A percentile compares a stretch with the other conserved stretches of the same genome.
Conservation (phyloP, 306 rosid species). For the Neltuma alba region DNA sequence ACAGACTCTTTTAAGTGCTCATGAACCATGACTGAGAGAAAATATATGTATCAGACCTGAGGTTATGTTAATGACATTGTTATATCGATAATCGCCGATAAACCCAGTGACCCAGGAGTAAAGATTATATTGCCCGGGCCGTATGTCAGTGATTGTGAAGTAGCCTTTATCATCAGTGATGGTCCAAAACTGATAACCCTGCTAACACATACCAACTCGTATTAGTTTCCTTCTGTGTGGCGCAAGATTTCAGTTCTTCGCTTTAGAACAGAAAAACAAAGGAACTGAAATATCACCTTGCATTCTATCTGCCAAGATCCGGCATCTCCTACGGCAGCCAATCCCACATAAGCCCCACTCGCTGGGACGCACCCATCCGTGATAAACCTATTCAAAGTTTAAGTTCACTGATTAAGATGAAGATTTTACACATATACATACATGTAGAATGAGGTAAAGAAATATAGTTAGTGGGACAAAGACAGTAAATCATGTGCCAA, state of each 20-base stretch:
- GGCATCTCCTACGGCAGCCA: constrained; percentile 69
- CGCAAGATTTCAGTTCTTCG: not conserved
- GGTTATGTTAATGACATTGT: constrained; percentile 48
- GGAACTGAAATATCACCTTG: constrained; percentile 50
- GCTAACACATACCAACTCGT: constrained; percentile 15
- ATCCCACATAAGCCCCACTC: constrained; percentile 62
- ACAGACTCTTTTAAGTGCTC: not conserved
- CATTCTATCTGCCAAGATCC: constrained; percentile 93
- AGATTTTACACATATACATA: not conserved
- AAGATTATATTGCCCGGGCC: constrained; percentile 57
- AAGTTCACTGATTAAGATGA: not conserved
- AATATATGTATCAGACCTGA: constrained; percentile 50
- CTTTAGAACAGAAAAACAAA: not conserved
- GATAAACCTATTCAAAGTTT: constrained; percentile 44
- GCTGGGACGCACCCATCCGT: constrained; percentile 48
- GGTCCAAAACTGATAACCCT: constrained; percentile 97
- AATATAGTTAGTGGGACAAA: too few relatives aligned
- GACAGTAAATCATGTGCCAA: too few relatives aligned
- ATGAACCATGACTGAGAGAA: not conserved
- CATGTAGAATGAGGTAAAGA: too few relatives aligned
- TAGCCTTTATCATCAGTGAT: constrained; percentile 64
- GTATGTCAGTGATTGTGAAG: constrained; percentile 59
- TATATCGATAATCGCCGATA: constrained; percentile 64
- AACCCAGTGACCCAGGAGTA: constrained; percentile 76
- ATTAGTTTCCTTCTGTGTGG: not conserved